Base-by-base conservation (phyloP, 257 asterid genomes). In the Salvia miltiorrhiza region DNA sequence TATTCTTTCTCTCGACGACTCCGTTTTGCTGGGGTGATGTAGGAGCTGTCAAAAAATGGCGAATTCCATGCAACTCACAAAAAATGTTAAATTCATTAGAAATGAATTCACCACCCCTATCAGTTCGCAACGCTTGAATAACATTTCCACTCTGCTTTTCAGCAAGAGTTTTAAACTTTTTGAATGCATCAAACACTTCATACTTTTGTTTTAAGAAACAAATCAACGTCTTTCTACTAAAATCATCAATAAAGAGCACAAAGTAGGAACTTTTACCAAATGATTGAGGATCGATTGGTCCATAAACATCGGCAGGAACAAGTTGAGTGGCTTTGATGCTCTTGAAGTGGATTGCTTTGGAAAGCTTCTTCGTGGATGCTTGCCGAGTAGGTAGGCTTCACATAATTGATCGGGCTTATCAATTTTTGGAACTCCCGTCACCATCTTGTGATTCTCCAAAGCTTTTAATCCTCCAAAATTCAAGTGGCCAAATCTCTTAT, bases 381-480 rank as follows among this genome's bases (percentile, higher is more conserved):
- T 59, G 5, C 48, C 16, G 17, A 59, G 65, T 37, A 59, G 35
- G 48, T 49, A 59, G 7, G 65, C 67, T 62, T 62, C 40, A 12
- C 39, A 40, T 19, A 63, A 63, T 63, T 63, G 68, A 55, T 63
- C 69, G 2, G 40, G 69, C 7, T 63, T 24, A 39, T 63, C 40
- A 63, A 63, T 44, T 20, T 63, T 61, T 19, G 50, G 67, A 37
- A 37, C 40, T 23, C 67, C 50, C 50, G 12, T 61, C 50, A 61
- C 52, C 56, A 26, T 63, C 28, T 3, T 43, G 7, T 41, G 12
- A 21, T 41, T 54, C 24, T 26, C 28, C 56, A 63, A 44, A 9
- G 69, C 41, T 63, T 63, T 44, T 1, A 43, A n/a, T 63, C 54
- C 68, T 4, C 54, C 54, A 41, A 62, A 62, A 43, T 62, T 62